Evolutionary conservation across 495 filamentous ascomycete species (phyloP).

Genomic region (Lindgomyces ingoldianus): DNA sequence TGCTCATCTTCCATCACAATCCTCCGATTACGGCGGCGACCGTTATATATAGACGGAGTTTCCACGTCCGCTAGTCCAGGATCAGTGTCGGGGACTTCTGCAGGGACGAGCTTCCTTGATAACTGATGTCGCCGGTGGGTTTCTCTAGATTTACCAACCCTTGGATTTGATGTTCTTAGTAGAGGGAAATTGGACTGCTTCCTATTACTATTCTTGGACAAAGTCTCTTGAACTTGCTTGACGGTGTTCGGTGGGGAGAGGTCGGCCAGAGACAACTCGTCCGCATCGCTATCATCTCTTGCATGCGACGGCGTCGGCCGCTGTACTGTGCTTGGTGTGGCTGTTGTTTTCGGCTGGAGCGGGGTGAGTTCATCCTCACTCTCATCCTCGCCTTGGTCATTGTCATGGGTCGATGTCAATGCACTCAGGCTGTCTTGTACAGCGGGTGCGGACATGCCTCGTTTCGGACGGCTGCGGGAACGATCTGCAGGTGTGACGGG

Average conservation of each 20-base stretch:
- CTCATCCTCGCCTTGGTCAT: constrained; percentile 9
- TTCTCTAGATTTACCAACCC: too few species aligned
- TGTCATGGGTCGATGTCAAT: background rate
- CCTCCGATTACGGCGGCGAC: background rate
- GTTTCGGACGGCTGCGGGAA: background rate
- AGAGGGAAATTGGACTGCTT: background rate
- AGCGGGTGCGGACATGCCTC: background rate
- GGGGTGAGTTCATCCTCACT: constrained; percentile 28
- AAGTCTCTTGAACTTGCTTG: background rate
- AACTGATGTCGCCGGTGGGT: too few species aligned
- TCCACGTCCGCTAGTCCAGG: too few species aligned
- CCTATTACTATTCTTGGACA: background rate
- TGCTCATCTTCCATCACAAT: background rate
- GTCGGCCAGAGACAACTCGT: background rate
- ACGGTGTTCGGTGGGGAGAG: background rate
- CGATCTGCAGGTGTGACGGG: constrained; percentile 6
- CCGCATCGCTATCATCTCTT: background rate
- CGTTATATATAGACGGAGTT: background rate
- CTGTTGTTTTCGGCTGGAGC: background rate
- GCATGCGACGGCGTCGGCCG: background rate
- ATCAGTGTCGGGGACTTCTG: too few species aligned
- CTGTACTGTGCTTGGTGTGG: background rate
- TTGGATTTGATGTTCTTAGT: too few species aligned
- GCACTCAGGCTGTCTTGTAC: background rate
- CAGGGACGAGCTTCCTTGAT: too few species aligned